Conservation (phyloP, 2,329 filamentous ascomycete genomes). For the Colletotrichum tanaceti region DNA sequence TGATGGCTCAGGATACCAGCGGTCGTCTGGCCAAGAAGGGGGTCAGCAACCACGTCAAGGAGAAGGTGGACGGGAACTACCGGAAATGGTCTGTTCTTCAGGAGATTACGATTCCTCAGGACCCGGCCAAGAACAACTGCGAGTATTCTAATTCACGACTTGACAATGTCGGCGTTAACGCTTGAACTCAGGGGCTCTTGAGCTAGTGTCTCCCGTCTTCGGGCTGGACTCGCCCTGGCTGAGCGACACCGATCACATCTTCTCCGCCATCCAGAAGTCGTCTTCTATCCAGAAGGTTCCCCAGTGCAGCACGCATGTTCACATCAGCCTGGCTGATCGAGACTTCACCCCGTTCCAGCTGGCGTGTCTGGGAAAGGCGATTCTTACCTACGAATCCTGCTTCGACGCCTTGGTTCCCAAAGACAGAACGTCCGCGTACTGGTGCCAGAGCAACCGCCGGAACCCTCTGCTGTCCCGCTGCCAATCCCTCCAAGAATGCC, state of each 20-base stretch:
- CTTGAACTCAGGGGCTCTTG: conserved; percentile 46
- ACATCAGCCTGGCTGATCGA: conserved; percentile 46
- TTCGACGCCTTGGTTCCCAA: conserved; percentile 48
- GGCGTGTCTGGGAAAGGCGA: conserved; percentile 48
- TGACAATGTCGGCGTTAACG: not conserved
- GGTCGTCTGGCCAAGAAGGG: conserved; percentile 48
- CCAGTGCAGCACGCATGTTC: conserved; percentile 53
- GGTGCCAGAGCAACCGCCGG: conserved; percentile 51
- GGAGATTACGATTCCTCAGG: conserved; percentile 52
- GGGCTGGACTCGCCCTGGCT: conserved; percentile 46
- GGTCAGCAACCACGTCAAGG: conserved; percentile 50
- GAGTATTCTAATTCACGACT: conserved; percentile 4
- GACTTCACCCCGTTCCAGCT: conserved; percentile 44
- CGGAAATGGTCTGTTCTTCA: conserved; percentile 52
- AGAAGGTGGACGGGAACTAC: conserved; percentile 49
- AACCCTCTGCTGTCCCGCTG: conserved; percentile 44
- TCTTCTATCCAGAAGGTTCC: conserved; percentile 45
- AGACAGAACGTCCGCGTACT: conserved; percentile 47
- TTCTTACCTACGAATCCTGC: conserved; percentile 50
- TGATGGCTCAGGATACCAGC: conserved; percentile 51
- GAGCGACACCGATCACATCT: conserved; percentile 48
- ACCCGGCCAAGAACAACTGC: conserved; percentile 50
- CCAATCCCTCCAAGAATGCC: conserved; percentile 42
- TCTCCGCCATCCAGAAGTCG: conserved; percentile 44
- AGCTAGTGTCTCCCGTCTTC: conserved; percentile 54